Base-by-base conservation (phyloP, 192 early-diverging fungal genomes). In the Backusella macrospora region DNA sequence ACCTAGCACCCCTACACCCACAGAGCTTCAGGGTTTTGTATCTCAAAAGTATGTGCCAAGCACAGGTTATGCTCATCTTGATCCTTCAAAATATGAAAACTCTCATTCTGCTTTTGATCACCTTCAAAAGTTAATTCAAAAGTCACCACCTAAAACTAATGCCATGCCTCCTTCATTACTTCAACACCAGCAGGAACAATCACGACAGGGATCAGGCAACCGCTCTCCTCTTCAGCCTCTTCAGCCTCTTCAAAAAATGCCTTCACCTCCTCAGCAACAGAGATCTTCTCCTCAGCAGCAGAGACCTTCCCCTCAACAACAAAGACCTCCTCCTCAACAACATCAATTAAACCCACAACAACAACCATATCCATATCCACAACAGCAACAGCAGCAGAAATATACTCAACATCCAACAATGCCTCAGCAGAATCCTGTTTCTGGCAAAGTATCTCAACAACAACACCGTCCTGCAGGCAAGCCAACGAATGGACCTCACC, bases 51-150 rank as follows among this genome's bases (percentile, higher is more conserved):
- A 68, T 47, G 7, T 68, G 26, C 44, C 67, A 5, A 68, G 67
- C 14, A 40, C 37, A 9, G 65, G 38, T 16, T 66, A 66, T 66
- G 40, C 65, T 66, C 65, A 66, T 66, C 40, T 66, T 18, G 65
- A 66, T 18, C 38, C 38, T 43, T 66, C 65, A 38, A 66, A 66
- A n/a, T 40, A 66, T 42, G 65, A 66, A 12, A 66, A 66, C 8
- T 15, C 42, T 29, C 43, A 68, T 47, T 68, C 67, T 23, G 67
- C 67, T 7, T 68, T 68, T 47, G 45, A 68, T 43, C 18, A 68
- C 14, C 42, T 68, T 16, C 67, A 68, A 47, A 45, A 68, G 21
- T 6, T 68, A 15, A 26, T 68, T 42, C 37, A 18, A 5, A 18
- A 43, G 5, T 68, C 67, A 15, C 26, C 67, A 15, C 21, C 26